Evolutionary conservation across 306 rosid species (phyloP), one percentile per base, ranked within the genome.

Genomic region (Casuarina cunninghamiana): DNA sequence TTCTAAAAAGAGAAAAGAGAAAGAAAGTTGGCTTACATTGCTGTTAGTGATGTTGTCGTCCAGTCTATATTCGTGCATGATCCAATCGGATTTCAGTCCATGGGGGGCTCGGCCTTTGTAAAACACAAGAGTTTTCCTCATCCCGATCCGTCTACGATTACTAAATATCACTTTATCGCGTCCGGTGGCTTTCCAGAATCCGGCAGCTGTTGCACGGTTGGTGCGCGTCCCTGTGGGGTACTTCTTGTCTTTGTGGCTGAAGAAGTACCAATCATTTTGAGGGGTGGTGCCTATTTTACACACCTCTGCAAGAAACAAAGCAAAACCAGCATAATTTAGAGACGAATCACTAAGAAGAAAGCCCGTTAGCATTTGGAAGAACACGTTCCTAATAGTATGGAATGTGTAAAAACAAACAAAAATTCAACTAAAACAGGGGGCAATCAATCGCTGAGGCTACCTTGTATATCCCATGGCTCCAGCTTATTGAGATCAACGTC

Each of bases 381-480:
- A 3, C 3, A 10, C 5, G 41, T 35, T 38, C 7, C 69, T 12
- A 37, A 63, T 5, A 38, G 39, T 37, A 38, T 63, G 46, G 8
- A 17, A 7, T 63, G 5, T 19, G 13, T 16, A 38, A 63, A 63
- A 26, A 26, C 32, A 26, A 26, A 26, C 32, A 26, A 26, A 26
- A 26, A 26, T 26, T 26, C 32, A 26, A 26, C 32, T 19, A 13
- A 38, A 63, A 37, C 8, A 12, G 11, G 39, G 46, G 4, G 69
- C 17, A 63, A 39, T 38, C 48, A 10, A 8, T 26, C 32, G 32
- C 32, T 26, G 32, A 26, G 32, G 32, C 32, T 45, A 95, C 98
- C 98, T 95, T 90, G 98, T 7, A 95, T 93, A 65, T 95, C 99
- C 99, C 99, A 95, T 0, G 99, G 99, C 78, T 95, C 99, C 39